These are phyloP conservation scores for Acorus gramineus DNA, from an alignment of 106 monocot species.

Conservation along the genomic window DNA sequence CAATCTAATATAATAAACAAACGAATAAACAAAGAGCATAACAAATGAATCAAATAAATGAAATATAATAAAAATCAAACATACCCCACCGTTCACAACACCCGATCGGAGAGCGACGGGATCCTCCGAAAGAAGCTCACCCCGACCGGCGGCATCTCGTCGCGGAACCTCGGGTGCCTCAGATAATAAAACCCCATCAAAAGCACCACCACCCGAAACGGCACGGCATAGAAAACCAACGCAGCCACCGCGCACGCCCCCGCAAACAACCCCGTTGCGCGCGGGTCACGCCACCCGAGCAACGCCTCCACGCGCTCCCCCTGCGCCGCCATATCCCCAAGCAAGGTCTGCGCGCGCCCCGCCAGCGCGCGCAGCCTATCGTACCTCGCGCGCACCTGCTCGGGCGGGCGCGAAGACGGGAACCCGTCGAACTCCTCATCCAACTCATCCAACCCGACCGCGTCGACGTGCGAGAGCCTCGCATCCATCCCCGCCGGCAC, in stretches of 20 bases:
- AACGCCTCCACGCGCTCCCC: conserved; percentile 76
- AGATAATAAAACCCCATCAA: conserved; percentile 50
- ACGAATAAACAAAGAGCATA: no score
- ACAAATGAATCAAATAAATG: no score
- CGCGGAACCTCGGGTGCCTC: conserved; percentile 77
- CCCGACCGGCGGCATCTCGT: conserved; percentile 59
- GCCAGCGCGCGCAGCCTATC: conserved; percentile 66
- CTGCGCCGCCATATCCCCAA: conserved; percentile 81
- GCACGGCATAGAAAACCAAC: conserved; percentile 58
- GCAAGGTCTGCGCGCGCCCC: conserved; percentile 55
- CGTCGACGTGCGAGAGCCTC: conserved; percentile 53
- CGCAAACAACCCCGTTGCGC: conserved; percentile 66
- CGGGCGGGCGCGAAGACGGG: conserved; percentile 29
- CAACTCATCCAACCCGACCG: conserved; percentile 67
- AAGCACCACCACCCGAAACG: conserved; percentile 41
- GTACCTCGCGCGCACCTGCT: conserved; percentile 54
- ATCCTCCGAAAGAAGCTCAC: conserved; percentile 78
- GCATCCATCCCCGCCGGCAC: conserved; percentile 53
- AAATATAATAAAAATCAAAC: no score
- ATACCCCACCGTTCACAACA: no score
- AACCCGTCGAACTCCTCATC: conserved; percentile 81
- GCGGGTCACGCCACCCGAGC: conserved; percentile 69
- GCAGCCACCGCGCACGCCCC: conserved; percentile 38
- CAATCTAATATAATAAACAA: no score
- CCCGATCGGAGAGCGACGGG: conserved; percentile 63